Evolutionary conservation across 2,329 filamentous ascomycete species (phyloP).

Genomic region (Aspergillus alliaceus): DNA sequence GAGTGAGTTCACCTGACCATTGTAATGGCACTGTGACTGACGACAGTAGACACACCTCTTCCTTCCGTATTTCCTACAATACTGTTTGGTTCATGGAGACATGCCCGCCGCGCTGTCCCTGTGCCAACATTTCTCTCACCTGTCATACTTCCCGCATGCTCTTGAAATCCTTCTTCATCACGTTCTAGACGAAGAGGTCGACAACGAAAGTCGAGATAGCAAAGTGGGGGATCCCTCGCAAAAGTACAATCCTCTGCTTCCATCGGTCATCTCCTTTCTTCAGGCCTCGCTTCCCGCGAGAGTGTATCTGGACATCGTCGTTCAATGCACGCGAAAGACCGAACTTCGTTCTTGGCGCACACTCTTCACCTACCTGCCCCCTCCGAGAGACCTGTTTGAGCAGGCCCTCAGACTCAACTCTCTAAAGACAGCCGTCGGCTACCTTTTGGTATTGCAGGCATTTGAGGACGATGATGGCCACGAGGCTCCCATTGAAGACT

Average conservation of each 20-base stretch:
- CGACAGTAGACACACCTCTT: slow-evolving; percentile 82
- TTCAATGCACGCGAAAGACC: slow-evolving; percentile 96
- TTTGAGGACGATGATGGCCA: slow-evolving; percentile 56
- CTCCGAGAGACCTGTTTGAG: slow-evolving; percentile 89
- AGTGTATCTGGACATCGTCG: slow-evolving; percentile 87
- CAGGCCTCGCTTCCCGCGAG: slow-evolving; percentile 68
- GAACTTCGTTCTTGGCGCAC: slow-evolving; percentile 94
- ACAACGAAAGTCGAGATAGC: slow-evolving; percentile 49
- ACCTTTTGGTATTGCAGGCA: slow-evolving; percentile 91
- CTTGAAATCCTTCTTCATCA: slow-evolving; percentile 90
- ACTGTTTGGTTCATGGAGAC: slow-evolving; percentile 73
- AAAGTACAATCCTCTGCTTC: slow-evolving; percentile 39
- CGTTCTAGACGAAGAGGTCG: slow-evolving; percentile 91
- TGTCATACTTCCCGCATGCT: slow-evolving; percentile 91
- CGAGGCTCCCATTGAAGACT: slow-evolving; percentile 54
- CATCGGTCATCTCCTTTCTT: slow-evolving; percentile 60
- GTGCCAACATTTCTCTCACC: slow-evolving; percentile 78
- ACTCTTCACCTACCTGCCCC: slow-evolving; percentile 85
- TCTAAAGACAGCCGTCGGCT: slow-evolving; percentile 92
- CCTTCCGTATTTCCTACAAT: slow-evolving; percentile 80
- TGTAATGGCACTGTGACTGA: slow-evolving; percentile 3
- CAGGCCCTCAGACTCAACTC: slow-evolving; percentile 81
- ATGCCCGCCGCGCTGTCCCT: slow-evolving; percentile 78
- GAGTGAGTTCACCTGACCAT: slow-evolving; percentile 57
- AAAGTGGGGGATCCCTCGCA: slow-evolving; percentile 26